Percentiles rank a stretch among this genome's conserved stretches.
phyloP scores from a whole-genome alignment of 805 yeast genomes.

The Barnettozyma vustinii region DNA sequence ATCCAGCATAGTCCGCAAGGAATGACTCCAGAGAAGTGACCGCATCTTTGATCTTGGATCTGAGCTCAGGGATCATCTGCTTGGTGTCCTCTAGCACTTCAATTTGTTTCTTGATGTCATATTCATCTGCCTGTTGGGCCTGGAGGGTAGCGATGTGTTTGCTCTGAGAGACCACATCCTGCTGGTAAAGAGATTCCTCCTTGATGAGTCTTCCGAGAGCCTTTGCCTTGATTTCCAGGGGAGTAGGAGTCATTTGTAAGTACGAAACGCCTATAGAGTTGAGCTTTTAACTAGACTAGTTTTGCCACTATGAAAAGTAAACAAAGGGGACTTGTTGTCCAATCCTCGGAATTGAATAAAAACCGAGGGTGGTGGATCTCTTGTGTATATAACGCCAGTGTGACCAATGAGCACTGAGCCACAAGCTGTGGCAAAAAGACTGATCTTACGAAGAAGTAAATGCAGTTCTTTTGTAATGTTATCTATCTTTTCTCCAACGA shows the following conservation, averaged over 20 bases:
- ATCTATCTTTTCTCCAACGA: slow-evolving; percentile 28
- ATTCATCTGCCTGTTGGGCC: slow-evolving; percentile 47
- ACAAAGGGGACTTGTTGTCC: background rate
- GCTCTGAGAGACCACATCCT: slow-evolving; percentile 53
- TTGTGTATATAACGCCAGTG: too few relatives aligned
- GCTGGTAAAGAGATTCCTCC: slow-evolving; percentile 56
- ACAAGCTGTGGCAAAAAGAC: too few relatives aligned
- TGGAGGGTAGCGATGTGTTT: slow-evolving; percentile 42
- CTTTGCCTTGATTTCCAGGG: slow-evolving; percentile 61
- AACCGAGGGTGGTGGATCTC: background rate
- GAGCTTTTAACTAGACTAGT: background rate
- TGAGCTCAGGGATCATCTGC: slow-evolving; percentile 45
- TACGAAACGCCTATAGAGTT: background rate
- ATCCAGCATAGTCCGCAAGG: slow-evolving; percentile 32
- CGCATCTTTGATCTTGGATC: slow-evolving; percentile 36
- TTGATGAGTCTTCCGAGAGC: slow-evolving; percentile 66
- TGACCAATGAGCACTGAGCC: too few relatives aligned
- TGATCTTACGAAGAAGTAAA: too few relatives aligned
- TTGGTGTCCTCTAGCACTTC: slow-evolving; percentile 52
- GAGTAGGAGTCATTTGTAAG: slow-evolving; percentile 59
- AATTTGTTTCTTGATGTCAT: slow-evolving; percentile 53
- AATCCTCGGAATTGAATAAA: background rate
- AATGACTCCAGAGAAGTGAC: slow-evolving; percentile 34
- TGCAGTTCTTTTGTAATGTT: background rate
- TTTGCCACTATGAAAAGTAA: background rate